Evolutionary conservation across 306 rosid species (phyloP).

Genomic region (Acmispon strigosus): DNA sequence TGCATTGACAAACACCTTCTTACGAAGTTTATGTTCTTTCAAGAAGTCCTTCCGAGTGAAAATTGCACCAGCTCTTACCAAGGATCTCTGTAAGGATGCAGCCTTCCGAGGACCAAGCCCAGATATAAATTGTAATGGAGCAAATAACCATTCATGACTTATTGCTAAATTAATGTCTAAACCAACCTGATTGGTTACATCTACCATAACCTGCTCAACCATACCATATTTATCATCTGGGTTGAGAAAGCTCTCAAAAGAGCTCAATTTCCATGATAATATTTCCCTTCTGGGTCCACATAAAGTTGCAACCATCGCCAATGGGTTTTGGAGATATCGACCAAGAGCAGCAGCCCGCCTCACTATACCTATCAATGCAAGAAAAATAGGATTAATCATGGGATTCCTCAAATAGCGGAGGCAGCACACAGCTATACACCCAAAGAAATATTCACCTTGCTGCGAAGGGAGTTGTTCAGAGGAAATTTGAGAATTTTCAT

Average conservation of each 20-base stretch:
- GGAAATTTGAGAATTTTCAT: slow-evolving; percentile 90
- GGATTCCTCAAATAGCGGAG: neutral
- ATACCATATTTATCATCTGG: slow-evolving; percentile 85
- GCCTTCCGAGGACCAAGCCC: slow-evolving; percentile 99
- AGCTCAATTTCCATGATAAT: slow-evolving; percentile 83
- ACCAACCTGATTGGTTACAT: slow-evolving; percentile 92
- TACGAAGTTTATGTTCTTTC: slow-evolving; percentile 72
- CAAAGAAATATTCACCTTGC: slow-evolving; percentile 38
- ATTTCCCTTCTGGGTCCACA: slow-evolving; percentile 94
- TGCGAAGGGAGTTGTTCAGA: slow-evolving; percentile 92
- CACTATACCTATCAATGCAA: slow-evolving; percentile 69
- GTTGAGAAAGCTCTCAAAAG: slow-evolving; percentile 70
- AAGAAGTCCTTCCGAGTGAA: slow-evolving; percentile 84
- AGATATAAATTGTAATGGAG: slow-evolving; percentile 84
- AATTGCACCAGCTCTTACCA: slow-evolving; percentile 87
- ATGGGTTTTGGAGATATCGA: slow-evolving; percentile 94
- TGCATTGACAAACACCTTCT: slow-evolving; percentile 90
- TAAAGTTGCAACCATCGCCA: slow-evolving; percentile 89
- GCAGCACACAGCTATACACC: neutral
- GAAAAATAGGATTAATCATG: slow-evolving; percentile 4
- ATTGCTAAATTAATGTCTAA: slow-evolving; percentile 85
- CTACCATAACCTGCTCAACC: slow-evolving; percentile 93
- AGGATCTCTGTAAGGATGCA: slow-evolving; percentile 81
- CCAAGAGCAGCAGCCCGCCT: slow-evolving; percentile 96
- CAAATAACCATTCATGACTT: slow-evolving; percentile 89